Evolutionary conservation across 1,284 basidiomycete species (phyloP), one percentile per base, ranked within the genome.

Genomic region (Austropuccinia psidii): DNA sequence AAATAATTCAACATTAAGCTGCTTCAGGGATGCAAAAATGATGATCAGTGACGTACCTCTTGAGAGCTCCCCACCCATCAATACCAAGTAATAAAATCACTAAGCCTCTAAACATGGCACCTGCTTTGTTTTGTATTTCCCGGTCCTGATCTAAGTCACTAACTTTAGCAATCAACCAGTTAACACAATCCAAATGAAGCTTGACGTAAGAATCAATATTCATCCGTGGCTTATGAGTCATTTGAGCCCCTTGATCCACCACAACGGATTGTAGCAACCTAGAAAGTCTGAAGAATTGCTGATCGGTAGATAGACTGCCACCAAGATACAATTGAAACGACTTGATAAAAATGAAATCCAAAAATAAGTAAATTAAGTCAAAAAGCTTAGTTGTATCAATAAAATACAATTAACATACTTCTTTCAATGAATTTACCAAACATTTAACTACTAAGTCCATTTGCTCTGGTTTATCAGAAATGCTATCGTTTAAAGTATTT

Each of bases 241-340:
- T 76, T 19, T 78, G 76, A 0, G 78, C 77, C n/a, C 79, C 79
- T n/a, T 78, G 76, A 8, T 78, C 74, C 19, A 80, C 76, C 19
- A 80, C 68, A 0, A 75, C 75, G 15, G 77, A 77, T 8, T 76
- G 77, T 13, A 79, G 61, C 35, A 78, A 75, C 15, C 78, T 75
- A 2, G 75, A 77, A 2, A 80, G 75, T 21, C 76, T 76, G 7
- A 80, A 67, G 74, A 79, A 79, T 3, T 73, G 69, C 7, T 73
- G 58, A 52, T 73, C 69, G 13, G 58, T 61, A 27, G 37, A 58
- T 13, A n/a, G 29, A 19, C 54, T 27, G 9, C 39, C 33, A 49
- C 29, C 49, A 9, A 62, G 49, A 54, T 49, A 54, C 41, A 73
- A 41, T 54, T 73, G 47, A 73, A 73, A 73, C 2, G 69, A 73